phyloP scores from a whole-genome alignment of 495 filamentous ascomycete species.

The Lepidopterella palustris region DNA sequence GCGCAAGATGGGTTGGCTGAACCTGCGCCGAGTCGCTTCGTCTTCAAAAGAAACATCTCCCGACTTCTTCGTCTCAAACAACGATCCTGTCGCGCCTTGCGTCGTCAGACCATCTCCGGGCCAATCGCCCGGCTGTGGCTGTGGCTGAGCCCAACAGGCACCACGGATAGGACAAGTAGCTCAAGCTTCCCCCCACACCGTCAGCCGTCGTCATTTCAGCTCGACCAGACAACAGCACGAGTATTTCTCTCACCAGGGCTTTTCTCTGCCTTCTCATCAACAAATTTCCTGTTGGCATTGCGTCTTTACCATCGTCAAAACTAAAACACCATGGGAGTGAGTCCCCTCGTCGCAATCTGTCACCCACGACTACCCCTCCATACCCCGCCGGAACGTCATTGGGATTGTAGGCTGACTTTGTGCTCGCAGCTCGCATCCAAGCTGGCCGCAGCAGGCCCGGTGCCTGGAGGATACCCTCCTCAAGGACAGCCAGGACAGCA shows the following conservation, averaged over 20 bases:
- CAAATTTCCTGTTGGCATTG: background rate
- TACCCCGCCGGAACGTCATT: conserved; percentile 9
- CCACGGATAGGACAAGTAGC: conserved; percentile 6
- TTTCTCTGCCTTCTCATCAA: background rate
- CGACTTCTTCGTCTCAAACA: background rate
- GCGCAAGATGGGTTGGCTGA: no score
- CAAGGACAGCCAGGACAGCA: conserved; percentile 15
- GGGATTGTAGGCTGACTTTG: background rate
- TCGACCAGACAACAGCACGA: background rate
- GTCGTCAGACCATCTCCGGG: background rate
- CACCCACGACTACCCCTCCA: background rate
- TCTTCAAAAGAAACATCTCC: no score
- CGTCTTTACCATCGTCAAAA: background rate
- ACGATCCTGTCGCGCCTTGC: background rate
- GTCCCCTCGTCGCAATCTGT: background rate
- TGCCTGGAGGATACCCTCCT: conserved; percentile 15
- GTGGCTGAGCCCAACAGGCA: background rate
- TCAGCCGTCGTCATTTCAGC: conserved; percentile 8
- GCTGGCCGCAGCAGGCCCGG: conserved; percentile 22
- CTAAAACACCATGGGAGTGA: conserved; percentile 3
- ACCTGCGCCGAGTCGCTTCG: no score
- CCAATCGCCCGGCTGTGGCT: background rate
- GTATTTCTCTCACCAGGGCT: background rate
- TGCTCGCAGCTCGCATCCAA: conserved; percentile 22
- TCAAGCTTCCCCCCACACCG: conserved; percentile 4